Evolutionary conservation across 2,329 filamentous ascomycete species (phyloP).

Genomic region (Teratosphaeriaceae sp.): DNA sequence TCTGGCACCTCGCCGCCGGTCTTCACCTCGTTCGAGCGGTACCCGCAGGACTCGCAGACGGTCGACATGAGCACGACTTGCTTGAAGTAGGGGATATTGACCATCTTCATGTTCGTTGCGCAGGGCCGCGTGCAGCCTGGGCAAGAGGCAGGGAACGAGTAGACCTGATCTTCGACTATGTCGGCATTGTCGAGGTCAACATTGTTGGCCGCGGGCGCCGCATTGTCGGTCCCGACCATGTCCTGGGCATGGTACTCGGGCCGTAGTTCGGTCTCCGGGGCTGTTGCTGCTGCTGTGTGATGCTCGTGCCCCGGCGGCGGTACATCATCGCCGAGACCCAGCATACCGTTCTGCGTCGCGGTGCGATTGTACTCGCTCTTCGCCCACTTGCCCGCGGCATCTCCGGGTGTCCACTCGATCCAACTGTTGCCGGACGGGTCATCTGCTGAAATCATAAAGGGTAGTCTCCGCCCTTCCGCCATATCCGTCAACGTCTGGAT

Average conservation of each 20-base stretch:
- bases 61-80: constrained; percentile 96
- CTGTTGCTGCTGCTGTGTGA: constrained; percentile 29
- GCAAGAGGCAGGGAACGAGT: constrained; percentile 85
- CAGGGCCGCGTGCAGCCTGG: constrained; percentile 83
- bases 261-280: constrained; percentile 51
- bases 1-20: constrained; percentile 89
- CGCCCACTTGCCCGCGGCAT: constrained; percentile 80
- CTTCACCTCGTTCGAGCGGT: constrained; percentile 95
- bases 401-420: constrained; percentile 74
- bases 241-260: constrained; percentile 46
- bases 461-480: constrained; percentile 69
- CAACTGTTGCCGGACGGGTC: constrained; percentile 95
- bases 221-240: constrained; percentile 33
- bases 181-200: constrained; percentile 46
- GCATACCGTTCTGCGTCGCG: constrained; percentile 74
- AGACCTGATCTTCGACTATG: constrained; percentile 86
- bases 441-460: constrained; percentile 82
- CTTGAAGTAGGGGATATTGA: constrained; percentile 96
- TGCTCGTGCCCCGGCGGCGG: constrained; percentile 30
- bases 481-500: constrained; percentile 70
- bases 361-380: constrained; percentile 79
- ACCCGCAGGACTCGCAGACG: constrained; percentile 79
- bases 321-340: constrained; percentile 60
- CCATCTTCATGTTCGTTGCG: constrained; percentile 96
- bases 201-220: constrained; percentile 30